Base-by-base conservation (phyloP, 2,329 filamentous ascomycete genomes). In the Fusarium floridanum region DNA sequence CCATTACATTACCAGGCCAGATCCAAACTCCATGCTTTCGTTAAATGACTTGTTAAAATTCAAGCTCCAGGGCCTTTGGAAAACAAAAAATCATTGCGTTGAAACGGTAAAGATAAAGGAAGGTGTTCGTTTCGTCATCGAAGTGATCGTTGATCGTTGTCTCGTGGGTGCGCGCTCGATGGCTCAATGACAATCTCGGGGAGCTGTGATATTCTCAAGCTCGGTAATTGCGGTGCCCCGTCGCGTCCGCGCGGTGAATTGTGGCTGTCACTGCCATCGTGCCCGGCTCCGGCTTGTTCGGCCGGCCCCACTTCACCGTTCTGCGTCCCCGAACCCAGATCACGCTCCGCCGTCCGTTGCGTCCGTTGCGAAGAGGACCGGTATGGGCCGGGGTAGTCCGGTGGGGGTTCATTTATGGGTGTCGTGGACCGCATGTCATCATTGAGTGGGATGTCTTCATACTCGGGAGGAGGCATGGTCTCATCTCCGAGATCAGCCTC, bases 171-270 rank as follows among this genome's bases (percentile, higher is more conserved):
- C 37, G 79, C 80, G 55, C 79, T 81, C 27, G 85, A 87, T n/a
- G 88, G 87, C 76, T 91, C 87, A 57, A 91, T 87, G 29, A 91
- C 86, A 77, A 92, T 92, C 73, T 87, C 86, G 4, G 90, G 90
- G 29, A 91, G 80, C 32, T 79, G 79, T 20, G 80, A 77, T 36
- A 91, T 82, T 57, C 85, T 84, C 73, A 91, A 76, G 74, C 86
- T 90, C 3, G 89, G 89, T 57, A 91, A 81, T 71, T 86, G 88
- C 0, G 87, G 87, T 8, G 81, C 76, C 1, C 82, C 83, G 20
- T 83, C 83, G 43, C 83, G 82, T 62, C 70, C 22, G 62, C 57
- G 56, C 36, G 29, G 34, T 43, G 65, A 27, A 36, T 37, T 34
- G 32, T 67, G 61, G 34, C 17, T 67, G 32, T 37, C 53, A 45